phyloP scores from a whole-genome alignment of 1,284 basidiomycete genomes.

The Malassezia nana region DNA sequence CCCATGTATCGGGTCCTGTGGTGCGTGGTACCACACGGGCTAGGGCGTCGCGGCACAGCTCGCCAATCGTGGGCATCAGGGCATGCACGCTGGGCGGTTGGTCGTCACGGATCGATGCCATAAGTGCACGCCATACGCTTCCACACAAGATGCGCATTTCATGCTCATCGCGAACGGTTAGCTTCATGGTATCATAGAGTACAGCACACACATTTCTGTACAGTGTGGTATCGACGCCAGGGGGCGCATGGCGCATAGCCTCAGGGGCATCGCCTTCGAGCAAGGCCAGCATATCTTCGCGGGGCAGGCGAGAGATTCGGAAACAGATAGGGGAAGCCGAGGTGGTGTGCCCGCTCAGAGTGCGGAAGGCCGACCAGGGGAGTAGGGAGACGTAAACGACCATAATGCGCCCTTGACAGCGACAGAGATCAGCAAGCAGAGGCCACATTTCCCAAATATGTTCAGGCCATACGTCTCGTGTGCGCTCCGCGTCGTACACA shows the following conservation, averaged over 20 bases:
- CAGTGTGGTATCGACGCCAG: background rate
- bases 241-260: background rate
- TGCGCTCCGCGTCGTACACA: conserved; percentile 32
- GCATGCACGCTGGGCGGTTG: background rate
- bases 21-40: conserved; percentile 26
- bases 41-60: conserved; percentile 33
- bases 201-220: conserved; percentile 13
- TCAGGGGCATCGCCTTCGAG: conserved; percentile 13
- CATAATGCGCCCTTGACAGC: conserved; percentile 20
- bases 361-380: conserved; percentile 30
- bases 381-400: conserved; percentile 27
- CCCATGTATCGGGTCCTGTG: conserved; percentile 32
- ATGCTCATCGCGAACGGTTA: conserved; percentile 26
- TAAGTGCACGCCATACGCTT: conserved; percentile 33
- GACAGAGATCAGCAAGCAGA: conserved; percentile 20
- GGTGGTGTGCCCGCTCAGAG: conserved; percentile 23
- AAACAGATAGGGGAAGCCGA: conserved; percentile 27
- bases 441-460: conserved; percentile 31
- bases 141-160: conserved; percentile 29
- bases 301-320: conserved; percentile 22
- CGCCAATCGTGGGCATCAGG: conserved; percentile 21
- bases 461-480: conserved; percentile 40
- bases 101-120: conserved; percentile 9
- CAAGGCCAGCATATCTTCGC: conserved; percentile 22
- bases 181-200: conserved; percentile 34